Conservation (phyloP, 306 rosid genomes). For the Fragaria iinumae region DNA sequence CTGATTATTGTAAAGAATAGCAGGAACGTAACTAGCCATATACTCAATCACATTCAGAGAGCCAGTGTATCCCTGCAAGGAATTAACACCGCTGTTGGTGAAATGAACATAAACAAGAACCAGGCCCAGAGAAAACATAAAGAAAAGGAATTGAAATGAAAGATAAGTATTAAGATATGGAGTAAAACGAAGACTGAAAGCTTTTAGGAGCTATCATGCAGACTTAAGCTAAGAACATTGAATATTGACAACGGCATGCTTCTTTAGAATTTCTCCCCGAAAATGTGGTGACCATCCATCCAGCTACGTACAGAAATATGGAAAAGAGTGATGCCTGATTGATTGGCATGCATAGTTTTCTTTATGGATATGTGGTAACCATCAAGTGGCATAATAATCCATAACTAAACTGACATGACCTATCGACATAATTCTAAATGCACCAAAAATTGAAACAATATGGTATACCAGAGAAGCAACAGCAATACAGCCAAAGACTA, state of each 20-base stretch:
- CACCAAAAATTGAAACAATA: slow-evolving; percentile 29
- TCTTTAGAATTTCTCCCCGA: background rate
- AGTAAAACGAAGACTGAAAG: background rate
- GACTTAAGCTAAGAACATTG: background rate
- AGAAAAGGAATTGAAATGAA: slow-evolving; percentile 5
- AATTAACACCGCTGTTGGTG: slow-evolving; percentile 18
- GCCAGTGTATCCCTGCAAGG: slow-evolving; percentile 78
- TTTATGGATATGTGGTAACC: background rate
- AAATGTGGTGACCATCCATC: background rate
- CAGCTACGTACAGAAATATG: background rate
- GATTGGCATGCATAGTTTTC: background rate
- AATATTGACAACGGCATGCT: background rate
- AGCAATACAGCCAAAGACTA: slow-evolving; percentile 91
- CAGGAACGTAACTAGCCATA: slow-evolving; percentile 67
- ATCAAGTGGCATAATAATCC: background rate
- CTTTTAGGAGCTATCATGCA: background rate
- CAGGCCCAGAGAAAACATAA: background rate
- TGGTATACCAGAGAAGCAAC: slow-evolving; percentile 73
- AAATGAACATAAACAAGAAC: slow-evolving; percentile 15
- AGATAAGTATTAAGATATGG: background rate
- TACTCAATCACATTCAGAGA: slow-evolving; percentile 78
- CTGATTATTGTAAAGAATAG: slow-evolving; percentile 82
- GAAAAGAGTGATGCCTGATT: background rate
- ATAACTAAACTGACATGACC: slow-evolving; percentile 5
- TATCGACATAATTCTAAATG: slow-evolving; percentile 10